Base-by-base conservation (phyloP, 2,329 filamentous ascomycete species). In the Neurospora crassa region DNA sequence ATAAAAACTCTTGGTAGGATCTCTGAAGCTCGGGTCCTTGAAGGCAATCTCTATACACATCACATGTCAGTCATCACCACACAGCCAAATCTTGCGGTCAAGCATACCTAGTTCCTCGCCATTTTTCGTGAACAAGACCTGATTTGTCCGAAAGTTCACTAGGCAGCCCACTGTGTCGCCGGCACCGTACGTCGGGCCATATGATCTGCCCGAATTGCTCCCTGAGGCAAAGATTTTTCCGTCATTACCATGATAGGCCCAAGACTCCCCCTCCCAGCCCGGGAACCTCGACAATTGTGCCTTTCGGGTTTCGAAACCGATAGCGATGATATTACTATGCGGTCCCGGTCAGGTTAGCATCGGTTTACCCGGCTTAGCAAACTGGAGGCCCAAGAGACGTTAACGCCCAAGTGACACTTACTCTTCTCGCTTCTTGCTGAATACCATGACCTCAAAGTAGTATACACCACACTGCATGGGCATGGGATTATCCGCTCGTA, bases 401-500 rank as follows among this genome's bases (percentile, higher is more conserved):
- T 41, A 11, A 63, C 14, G 53, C 2, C 29, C 24, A 53, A 29
- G 24, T 18, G 40, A 37, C 11, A 85, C 86, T 70, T 82, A 89
- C 86, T 89, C 87, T 63, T 88, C 85, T 74, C 82, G 81, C 77
- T 84, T 86, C 69, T 82, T 84, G 18, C 83, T 81, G 37, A 86
- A 71, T 68, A 89, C 83, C 18, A 81, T 81, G 34, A 91, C 85
- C 79, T 99, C 96, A 78, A 90, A 99, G 80, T 99, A 99, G 80
- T 97, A 99, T 72, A 99, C 91, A 1, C 96, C 96, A 75, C 92
- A 96, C 78, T 97, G 91, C 43, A 89, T 86, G 4, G 96, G 94
- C 89, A 98, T 97, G 68, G 90, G 88, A 79, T 94, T 86, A 79
- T 99, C 92, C 40, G 94, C 89, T 71, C 96, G 89, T 71, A 97